phyloP scores from a whole-genome alignment of 2,329 filamentous ascomycete species.

The Aspergillus uvarum region DNA sequence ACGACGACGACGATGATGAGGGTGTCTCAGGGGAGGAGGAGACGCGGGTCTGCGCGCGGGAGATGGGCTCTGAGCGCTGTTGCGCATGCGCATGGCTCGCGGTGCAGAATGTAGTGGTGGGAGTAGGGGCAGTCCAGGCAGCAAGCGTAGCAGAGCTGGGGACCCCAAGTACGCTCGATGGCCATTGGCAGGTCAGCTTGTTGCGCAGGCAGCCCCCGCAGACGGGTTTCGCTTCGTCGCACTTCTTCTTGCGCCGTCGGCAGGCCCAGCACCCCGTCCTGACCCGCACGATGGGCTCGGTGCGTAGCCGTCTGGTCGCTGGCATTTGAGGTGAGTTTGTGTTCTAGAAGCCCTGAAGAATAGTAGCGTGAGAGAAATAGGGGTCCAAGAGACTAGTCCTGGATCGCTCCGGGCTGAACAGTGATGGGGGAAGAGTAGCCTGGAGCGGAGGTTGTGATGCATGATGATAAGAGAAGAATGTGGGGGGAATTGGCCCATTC shows the following conservation, averaged over 20 bases:
- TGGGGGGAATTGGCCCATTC: background rate
- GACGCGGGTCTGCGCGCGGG: background rate
- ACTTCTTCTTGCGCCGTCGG: constrained; percentile 36
- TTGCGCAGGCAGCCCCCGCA: constrained; percentile 33
- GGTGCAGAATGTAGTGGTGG: background rate
- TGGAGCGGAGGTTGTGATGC: background rate
- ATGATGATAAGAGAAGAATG: background rate
- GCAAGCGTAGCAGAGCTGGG: constrained; percentile 11
- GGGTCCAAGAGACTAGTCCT: background rate
- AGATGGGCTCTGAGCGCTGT: background rate
- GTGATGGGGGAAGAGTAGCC: background rate
- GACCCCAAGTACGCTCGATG: constrained; percentile 18
- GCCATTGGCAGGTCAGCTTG: constrained; percentile 31
- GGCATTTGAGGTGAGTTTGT: constrained; percentile 19
- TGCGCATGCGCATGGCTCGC: constrained; percentile 1
- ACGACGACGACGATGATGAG: background rate
- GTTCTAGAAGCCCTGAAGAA: background rate
- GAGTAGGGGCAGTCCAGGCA: constrained; percentile 8
- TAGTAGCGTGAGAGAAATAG: background rate
- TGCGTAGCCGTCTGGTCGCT: constrained; percentile 24
- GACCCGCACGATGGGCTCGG: constrained; percentile 32
- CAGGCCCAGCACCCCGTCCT: constrained; percentile 36
- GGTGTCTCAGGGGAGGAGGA: background rate
- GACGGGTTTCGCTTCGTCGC: constrained; percentile 35
- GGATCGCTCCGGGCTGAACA: background rate